Evolutionary conservation across 192 early-diverging fungal genomes (phyloP).

Genomic region (Linnemannia elongata): DNA sequence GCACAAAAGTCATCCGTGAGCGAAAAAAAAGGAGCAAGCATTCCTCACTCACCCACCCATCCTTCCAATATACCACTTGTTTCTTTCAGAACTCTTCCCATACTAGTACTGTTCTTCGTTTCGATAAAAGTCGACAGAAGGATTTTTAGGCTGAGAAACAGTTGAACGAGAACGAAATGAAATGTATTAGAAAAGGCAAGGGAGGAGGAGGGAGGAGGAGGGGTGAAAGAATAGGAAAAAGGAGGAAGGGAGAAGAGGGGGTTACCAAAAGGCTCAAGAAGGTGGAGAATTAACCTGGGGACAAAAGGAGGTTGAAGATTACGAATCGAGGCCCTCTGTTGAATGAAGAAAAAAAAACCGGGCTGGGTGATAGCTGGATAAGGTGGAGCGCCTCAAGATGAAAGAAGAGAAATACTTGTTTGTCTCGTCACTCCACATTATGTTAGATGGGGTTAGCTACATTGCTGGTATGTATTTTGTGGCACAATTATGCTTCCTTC

Average conservation of each 20-base stretch:
- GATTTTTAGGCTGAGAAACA: neutral
- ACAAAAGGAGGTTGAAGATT: neutral
- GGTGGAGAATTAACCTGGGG: neutral
- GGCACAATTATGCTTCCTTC: neutral
- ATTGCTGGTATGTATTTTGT: neutral
- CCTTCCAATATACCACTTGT: neutral
- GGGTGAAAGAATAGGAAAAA: neutral
- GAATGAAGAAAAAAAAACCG: neutral
- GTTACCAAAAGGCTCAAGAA: neutral
- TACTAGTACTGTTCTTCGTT: neutral
- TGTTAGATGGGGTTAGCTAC: neutral
- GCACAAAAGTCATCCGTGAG: neutral
- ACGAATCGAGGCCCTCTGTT: neutral
- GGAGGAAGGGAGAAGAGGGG: neutral
- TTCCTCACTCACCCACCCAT: neutral
- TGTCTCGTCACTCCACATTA: neutral
- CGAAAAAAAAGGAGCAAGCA: neutral
- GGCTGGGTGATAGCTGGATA: neutral
- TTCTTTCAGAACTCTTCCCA: neutral
- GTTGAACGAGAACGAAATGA: neutral
- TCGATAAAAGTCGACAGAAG: no score
- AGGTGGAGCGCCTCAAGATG: neutral
- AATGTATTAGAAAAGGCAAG: neutral
- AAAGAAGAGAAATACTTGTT: neutral
- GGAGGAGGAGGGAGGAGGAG: neutral